Evolutionary conservation across 164 flowering plant species (phyloP), one percentile per base, ranked within the genome.

Genomic region (Kingdonia uniflora): DNA sequence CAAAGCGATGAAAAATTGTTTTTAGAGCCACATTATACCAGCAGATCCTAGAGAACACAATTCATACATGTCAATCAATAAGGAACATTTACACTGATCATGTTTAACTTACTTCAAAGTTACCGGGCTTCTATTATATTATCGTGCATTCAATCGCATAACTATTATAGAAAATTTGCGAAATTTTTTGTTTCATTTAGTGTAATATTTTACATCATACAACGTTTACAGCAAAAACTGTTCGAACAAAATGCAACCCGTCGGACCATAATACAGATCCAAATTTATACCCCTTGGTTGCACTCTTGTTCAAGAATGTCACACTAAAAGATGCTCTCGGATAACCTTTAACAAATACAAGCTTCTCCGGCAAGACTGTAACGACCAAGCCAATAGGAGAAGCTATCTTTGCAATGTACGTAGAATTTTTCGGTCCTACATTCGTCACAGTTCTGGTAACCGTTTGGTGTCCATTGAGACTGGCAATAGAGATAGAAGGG

Each of bases 401-500:
- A 5, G 68, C 59, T 16, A 82, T 64, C 3, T 43, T 63, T 1
- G 77, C 75, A 13, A 43, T 59, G 53, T 87, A 87, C 0, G 84
- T 78, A 5, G 75, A 50, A 56, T 80, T 76, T 25, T 39, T 49
- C 0, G 67, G 52, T 3, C 88, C 94, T 12, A 87, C 78, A 54
- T 87, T 85, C 5, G 78, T 87, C 12, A 69, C 79, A 0, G 73
- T 72, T 65, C 96, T 71, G 29, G 62, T 57, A 41, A 82, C 49
- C 0, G 57, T 65, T 21, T 50, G 54, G 17, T 49, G 56, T 29
- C 62, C 14, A 10, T 56, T 59, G 3, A 87, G 74, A n/a, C 58
- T 65, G 39, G 63, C 48, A 1, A 87, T 74, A 19, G 96, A 84
- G 57, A 87, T 87, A 17, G 94, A 76, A 4, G 96, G 96, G 51